Conservation (phyloP, 495 filamentous ascomycete species). For the Aspergillus nanangensis region DNA sequence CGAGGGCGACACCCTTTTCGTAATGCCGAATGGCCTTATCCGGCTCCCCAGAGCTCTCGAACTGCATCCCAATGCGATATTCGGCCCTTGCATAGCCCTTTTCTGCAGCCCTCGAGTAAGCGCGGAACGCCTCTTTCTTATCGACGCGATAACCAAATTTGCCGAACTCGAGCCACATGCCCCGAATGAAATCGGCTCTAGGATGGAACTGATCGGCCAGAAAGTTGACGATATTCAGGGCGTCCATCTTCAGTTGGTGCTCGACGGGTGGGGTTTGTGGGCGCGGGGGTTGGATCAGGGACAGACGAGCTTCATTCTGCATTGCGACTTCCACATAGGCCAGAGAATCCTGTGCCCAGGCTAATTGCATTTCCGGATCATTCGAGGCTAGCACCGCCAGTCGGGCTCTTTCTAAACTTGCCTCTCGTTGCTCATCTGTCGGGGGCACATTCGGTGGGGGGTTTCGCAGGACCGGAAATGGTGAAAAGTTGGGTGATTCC, state of each 20-base stretch:
- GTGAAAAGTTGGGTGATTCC: slow-evolving; percentile 79
- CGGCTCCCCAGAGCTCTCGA: slow-evolving; percentile 86
- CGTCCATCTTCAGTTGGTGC: slow-evolving; percentile 81
- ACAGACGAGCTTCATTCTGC: slow-evolving; percentile 60
- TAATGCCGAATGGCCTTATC: slow-evolving; percentile 90
- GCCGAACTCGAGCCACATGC: slow-evolving; percentile 97
- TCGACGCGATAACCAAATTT: slow-evolving; percentile 86
- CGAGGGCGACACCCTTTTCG: slow-evolving; percentile 64
- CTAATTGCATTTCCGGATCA: slow-evolving; percentile 92
- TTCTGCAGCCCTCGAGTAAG: slow-evolving; percentile 80
- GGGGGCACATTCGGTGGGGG: slow-evolving; percentile 87
- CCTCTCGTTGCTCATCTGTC: slow-evolving; percentile 90
- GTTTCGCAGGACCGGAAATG: slow-evolving; percentile 80
- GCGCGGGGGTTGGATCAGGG: slow-evolving; percentile 59
- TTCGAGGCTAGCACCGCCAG: slow-evolving; percentile 84
- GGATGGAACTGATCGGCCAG: slow-evolving; percentile 89
- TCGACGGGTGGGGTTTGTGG: slow-evolving; percentile 79
- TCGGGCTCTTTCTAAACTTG: slow-evolving; percentile 77
- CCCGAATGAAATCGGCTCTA: slow-evolving; percentile 89
- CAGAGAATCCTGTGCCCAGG: slow-evolving; percentile 91
- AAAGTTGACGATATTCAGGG: slow-evolving; percentile 86
- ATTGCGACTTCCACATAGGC: slow-evolving; percentile 81
- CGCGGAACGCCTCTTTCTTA: slow-evolving; percentile 88
- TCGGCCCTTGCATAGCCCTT: slow-evolving; percentile 91
- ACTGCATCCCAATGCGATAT: slow-evolving; percentile 98